A percentile compares a stretch with the other conserved stretches of the same genome.
These are phyloP conservation scores for Eragrostis nindensis DNA, from an alignment of 176 grass and related monocot genomes.

Conservation along the genomic window DNA sequence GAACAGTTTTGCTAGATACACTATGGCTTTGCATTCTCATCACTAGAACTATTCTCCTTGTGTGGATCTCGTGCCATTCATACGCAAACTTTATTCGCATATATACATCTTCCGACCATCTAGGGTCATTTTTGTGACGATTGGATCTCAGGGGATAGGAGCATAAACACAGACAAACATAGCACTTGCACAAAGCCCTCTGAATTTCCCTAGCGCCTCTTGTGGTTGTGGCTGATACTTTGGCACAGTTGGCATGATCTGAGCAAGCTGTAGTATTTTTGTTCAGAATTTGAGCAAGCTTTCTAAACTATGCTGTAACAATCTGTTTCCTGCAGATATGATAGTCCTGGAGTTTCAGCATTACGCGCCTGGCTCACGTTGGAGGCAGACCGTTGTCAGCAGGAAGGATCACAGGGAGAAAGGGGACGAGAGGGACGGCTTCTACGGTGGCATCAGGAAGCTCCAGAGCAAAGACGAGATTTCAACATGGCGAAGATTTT, in stretches of 20 bases:
- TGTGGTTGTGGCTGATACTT: too few relatives aligned
- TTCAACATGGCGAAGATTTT: constrained; percentile 70
- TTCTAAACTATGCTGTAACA: not conserved
- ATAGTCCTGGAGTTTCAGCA: constrained; percentile 87
- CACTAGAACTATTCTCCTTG: not conserved
- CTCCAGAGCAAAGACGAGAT: constrained; percentile 66
- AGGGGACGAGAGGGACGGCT: constrained; percentile 72
- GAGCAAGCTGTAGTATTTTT: too few relatives aligned
- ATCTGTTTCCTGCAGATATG: constrained; percentile 47
- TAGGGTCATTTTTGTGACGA: not conserved
- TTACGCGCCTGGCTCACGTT: constrained; percentile 65
- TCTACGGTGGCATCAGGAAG: constrained; percentile 89
- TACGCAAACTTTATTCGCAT: not conserved
- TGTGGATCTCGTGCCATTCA: constrained; percentile 31
- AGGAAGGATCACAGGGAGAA: constrained; percentile 75
- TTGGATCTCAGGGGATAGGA: too few relatives aligned
- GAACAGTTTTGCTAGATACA: constrained; percentile 16
- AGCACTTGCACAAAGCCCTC: too few relatives aligned
- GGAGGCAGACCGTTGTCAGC: constrained; percentile 66
- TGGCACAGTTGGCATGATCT: too few relatives aligned
- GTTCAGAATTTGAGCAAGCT: not conserved
- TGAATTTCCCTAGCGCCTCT: not conserved
- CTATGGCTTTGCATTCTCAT: not conserved
- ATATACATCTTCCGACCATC: not conserved
- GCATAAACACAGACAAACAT: too few relatives aligned